A percentile compares a stretch with the other conserved stretches of the same genome.
phyloP scores from a whole-genome alignment of 352 stramenopile genomes.

The Phytophthora pluvialis region DNA sequence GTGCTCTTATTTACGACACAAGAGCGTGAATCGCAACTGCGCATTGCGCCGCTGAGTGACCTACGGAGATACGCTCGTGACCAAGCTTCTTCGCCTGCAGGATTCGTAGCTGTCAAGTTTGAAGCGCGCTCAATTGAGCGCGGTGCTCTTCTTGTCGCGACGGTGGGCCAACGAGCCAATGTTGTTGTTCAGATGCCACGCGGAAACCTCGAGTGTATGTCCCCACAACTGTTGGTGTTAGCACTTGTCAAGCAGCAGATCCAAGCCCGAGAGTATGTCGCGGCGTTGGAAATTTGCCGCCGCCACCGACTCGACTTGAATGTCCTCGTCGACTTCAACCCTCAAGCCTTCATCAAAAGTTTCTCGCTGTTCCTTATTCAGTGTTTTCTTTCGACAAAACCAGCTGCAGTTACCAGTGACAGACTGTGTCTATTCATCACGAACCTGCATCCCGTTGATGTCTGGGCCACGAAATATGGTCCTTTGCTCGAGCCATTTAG shows the following conservation, averaged over 20 bases:
- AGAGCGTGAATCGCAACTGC: constrained; percentile 59
- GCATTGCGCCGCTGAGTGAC: constrained; percentile 42
- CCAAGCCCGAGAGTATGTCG: constrained; percentile 42
- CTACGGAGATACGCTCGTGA: constrained; percentile 17
- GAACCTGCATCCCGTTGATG: constrained; percentile 69
- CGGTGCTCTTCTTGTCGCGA: constrained; percentile 65
- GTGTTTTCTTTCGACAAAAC: constrained; percentile 35
- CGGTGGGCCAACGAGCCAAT: constrained; percentile 54
- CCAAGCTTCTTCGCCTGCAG: background rate
- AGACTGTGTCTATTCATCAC: constrained; percentile 79
- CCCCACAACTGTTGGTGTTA: constrained; percentile 67
- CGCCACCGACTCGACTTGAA: constrained; percentile 84
- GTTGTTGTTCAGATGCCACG: constrained; percentile 80
- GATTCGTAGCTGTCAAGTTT: constrained; percentile 24
- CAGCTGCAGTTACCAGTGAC: constrained; percentile 55
- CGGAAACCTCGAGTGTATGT: constrained; percentile 77
- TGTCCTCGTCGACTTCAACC: constrained; percentile 72
- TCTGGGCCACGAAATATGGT: constrained; percentile 77
- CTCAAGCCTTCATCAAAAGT: constrained; percentile 44
- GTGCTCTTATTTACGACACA: constrained; percentile 74
- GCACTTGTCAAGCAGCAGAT: constrained; percentile 54
- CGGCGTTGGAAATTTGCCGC: constrained; percentile 73
- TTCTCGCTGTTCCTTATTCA: constrained; percentile 43
- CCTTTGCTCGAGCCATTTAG: constrained; percentile 45
- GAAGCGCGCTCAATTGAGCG: constrained; percentile 67